A percentile compares a stretch with the other conserved stretches of the same genome.
These are phyloP conservation scores for Phytophthora capsici DNA, from an alignment of 352 stramenopile species.

Conservation along the genomic window DNA sequence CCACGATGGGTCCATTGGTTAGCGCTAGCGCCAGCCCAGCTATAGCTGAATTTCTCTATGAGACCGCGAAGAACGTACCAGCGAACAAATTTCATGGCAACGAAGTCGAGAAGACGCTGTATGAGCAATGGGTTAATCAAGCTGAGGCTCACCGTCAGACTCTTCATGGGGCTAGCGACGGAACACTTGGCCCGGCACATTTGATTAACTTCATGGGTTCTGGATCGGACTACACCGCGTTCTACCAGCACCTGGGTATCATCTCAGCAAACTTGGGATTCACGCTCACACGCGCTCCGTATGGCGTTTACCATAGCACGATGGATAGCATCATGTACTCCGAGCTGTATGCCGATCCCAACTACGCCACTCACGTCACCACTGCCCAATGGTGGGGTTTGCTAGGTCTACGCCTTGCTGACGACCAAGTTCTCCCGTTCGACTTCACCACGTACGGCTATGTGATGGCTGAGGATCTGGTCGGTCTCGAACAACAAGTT, in stretches of 20 bases:
- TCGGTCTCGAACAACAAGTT: constrained; percentile 31
- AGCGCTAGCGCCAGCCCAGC: constrained; percentile 67
- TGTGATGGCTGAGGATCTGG: constrained; percentile 58
- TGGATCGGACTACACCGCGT: constrained; percentile 76
- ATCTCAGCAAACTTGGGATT: constrained; percentile 51
- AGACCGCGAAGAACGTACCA: constrained; percentile 64
- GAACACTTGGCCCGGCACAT: constrained; percentile 39
- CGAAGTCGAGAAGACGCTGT: constrained; percentile 37
- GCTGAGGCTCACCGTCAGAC: constrained; percentile 5
- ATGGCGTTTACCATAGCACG: constrained; percentile 82
- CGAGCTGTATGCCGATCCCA: constrained; percentile 61
- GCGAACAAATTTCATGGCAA: constrained; percentile 59
- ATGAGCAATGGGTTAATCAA: constrained; percentile 46
- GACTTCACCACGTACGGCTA: constrained; percentile 61
- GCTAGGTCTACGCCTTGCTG: constrained; percentile 55
- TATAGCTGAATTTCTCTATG: constrained; percentile 64
- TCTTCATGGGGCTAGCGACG: constrained; percentile 17
- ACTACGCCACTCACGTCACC: constrained; percentile 52
- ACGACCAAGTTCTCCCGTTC: constrained; percentile 57
- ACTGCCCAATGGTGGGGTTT: constrained; percentile 59
- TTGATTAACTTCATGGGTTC: constrained; percentile 60
- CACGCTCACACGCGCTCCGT: constrained; percentile 25
- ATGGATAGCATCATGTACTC: constrained; percentile 85
- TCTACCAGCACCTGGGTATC: constrained; percentile 85
- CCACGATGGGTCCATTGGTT: constrained; percentile 68